phyloP scores from a whole-genome alignment of 2,329 filamentous ascomycete genomes.

The Cladosporium sp. region DNA sequence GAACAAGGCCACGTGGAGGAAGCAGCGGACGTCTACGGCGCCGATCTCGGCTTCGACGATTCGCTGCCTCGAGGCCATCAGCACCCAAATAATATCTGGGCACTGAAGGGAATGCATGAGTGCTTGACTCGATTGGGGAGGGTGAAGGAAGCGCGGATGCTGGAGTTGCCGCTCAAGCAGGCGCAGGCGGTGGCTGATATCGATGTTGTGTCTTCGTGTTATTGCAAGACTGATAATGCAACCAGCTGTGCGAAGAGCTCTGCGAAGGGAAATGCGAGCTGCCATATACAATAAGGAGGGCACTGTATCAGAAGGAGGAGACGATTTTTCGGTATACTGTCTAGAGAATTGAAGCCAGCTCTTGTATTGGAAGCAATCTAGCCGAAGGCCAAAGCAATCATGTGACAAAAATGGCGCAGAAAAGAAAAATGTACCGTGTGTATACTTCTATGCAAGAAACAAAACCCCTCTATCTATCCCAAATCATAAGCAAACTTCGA shows the following conservation, averaged over 20 bases:
- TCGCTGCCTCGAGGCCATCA: slow-evolving; percentile 63
- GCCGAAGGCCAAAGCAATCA: background rate
- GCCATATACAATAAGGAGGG: background rate
- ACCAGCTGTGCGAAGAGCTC: background rate
- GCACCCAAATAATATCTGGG: slow-evolving; percentile 76
- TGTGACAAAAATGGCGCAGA: background rate
- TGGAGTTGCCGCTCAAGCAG: slow-evolving; percentile 54
- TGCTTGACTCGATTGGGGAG: slow-evolving; percentile 59
- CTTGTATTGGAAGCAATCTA: background rate
- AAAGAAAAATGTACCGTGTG: background rate
- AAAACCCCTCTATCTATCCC: background rate
- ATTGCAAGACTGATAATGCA: slow-evolving; percentile 45
- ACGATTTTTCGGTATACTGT: background rate
- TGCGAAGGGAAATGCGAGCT: background rate
- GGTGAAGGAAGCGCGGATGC: slow-evolving; percentile 47
- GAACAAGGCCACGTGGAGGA: slow-evolving; percentile 58
- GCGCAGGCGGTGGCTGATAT: slow-evolving; percentile 63
- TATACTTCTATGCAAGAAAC: background rate
- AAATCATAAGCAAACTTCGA: slow-evolving; percentile 28
- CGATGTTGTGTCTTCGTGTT: slow-evolving; percentile 60
- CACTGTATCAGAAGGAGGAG: background rate
- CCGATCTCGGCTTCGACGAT: slow-evolving; percentile 46
- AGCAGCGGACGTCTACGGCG: slow-evolving; percentile 42
- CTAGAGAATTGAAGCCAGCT: too few species aligned
- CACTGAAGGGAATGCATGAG: slow-evolving; percentile 72